Evolutionary conservation across 1,139 yeast genomes (phyloP).

Genomic region (Pichia sp.): DNA sequence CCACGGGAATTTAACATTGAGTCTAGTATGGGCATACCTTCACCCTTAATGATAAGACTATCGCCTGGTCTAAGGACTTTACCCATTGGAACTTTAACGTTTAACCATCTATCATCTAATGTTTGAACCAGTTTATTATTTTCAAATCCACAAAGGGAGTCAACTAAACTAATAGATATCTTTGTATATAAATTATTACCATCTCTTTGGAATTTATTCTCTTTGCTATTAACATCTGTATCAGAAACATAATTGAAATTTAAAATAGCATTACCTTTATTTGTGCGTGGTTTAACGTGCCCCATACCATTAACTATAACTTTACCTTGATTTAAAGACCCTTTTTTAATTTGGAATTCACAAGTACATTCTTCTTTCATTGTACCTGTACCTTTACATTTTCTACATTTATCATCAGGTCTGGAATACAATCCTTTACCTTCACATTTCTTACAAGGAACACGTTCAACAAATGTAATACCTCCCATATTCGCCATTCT

Average conservation of each 20-base stretch:
- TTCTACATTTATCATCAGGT: conserved; percentile 68
- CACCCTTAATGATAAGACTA: conserved; percentile 56
- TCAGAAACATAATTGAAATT: conserved; percentile 28
- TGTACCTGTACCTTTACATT: conserved; percentile 62
- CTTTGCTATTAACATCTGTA: neutral
- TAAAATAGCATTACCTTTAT: conserved; percentile 74
- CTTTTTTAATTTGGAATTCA: conserved; percentile 73
- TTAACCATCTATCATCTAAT: conserved; percentile 72
- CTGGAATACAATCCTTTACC: conserved; percentile 65
- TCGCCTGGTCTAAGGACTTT: conserved; percentile 80
- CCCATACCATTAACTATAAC: conserved; percentile 65
- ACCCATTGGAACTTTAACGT: conserved; percentile 60
- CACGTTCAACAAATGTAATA: conserved; percentile 56
- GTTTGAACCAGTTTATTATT: conserved; percentile 62
- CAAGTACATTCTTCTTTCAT: conserved; percentile 65
- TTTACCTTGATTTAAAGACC: conserved; percentile 49
- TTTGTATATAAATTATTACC: conserved; percentile 61
- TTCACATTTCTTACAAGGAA: conserved; percentile 62
- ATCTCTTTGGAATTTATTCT: conserved; percentile 41
- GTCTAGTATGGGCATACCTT: conserved; percentile 71
- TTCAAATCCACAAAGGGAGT: conserved; percentile 74
- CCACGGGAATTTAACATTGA: conserved; percentile 42
- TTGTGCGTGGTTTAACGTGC: conserved; percentile 70
- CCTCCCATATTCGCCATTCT: conserved; percentile 64
- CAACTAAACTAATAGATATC: conserved; percentile 61